phyloP scores from a whole-genome alignment of 2,329 filamentous ascomycete genomes.

The Hypoxylon sp. region DNA sequence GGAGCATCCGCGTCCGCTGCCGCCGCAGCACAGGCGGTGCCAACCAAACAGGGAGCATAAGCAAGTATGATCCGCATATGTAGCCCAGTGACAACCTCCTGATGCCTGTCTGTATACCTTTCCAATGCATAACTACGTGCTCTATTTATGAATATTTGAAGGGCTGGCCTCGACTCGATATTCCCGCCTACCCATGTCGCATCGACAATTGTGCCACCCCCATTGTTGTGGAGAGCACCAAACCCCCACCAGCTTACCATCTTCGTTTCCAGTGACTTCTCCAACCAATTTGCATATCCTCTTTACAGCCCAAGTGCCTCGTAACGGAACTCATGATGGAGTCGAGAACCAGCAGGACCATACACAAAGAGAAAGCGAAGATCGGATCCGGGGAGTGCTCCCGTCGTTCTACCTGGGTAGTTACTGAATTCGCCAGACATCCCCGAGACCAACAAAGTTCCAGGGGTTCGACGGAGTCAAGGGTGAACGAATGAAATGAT shows the following conservation, averaged over 20 bases:
- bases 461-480: conserved; percentile 36
- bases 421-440: conserved; percentile 44
- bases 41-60: conserved; percentile 51
- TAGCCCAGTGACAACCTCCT: conserved; percentile 48
- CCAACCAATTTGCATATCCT: conserved; percentile 2
- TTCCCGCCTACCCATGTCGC: conserved; percentile 37
- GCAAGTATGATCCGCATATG: conserved; percentile 60
- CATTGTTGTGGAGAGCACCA: conserved; percentile 37
- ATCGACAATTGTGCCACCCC: conserved; percentile 34
- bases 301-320: conserved; percentile 30
- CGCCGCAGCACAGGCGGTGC: conserved; percentile 42
- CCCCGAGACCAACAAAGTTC: conserved; percentile 28
- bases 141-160: conserved; percentile 43
- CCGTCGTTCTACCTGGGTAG: conserved; percentile 30
- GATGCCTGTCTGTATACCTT: conserved; percentile 46
- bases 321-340: conserved; percentile 24
- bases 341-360: conserved; percentile 5
- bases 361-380: conserved; percentile 2
- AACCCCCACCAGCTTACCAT: conserved; percentile 39
- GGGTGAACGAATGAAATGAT: conserved; percentile 38
- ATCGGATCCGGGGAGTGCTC: conserved; percentile 27
- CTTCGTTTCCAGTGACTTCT: conserved; percentile 18
- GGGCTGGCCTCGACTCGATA: conserved; percentile 45
- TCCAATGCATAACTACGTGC: conserved; percentile 34
- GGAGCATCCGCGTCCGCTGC: conserved; percentile 41